Evolutionary conservation across 164 flowering plant genomes (phyloP).

Genomic region (Aristolochia contorta): DNA sequence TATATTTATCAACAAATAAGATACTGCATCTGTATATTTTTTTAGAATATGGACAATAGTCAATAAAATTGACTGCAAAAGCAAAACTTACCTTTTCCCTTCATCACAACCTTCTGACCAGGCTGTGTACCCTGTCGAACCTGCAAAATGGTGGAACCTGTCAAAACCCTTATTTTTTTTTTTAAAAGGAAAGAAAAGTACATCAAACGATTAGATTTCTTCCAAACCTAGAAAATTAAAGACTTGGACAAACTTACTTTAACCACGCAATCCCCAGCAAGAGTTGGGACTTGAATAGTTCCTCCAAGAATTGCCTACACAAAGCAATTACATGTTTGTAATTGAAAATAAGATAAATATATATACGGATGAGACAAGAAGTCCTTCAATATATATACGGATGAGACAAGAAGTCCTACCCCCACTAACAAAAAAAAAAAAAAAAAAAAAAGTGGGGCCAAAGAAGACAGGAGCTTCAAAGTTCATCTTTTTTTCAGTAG

Average conservation of each 20-base stretch:
- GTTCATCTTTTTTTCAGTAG: too few relatives aligned
- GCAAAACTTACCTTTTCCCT: conserved; percentile 59
- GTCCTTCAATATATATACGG: not conserved
- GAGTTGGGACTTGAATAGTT: conserved; percentile 93
- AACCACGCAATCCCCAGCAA: conserved; percentile 87
- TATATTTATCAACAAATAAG: too few relatives aligned
- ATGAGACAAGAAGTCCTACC: too few relatives aligned
- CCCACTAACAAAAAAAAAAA: too few relatives aligned
- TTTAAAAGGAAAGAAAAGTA: too few relatives aligned
- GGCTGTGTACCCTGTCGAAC: conserved; percentile 93
- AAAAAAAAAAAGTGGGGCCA: too few relatives aligned
- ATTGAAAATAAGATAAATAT: not conserved
- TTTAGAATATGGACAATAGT: not conserved
- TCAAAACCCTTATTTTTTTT: too few relatives aligned
- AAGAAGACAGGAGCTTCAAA: too few relatives aligned
- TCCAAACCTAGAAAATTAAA: not conserved
- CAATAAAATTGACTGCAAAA: not conserved
- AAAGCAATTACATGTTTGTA: conserved; percentile 5
- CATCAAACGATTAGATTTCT: too few relatives aligned
- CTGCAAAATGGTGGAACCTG: conserved; percentile 26
- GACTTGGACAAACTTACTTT: conserved; percentile 40
- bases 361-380: too few relatives aligned
- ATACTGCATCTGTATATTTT: too few relatives aligned
- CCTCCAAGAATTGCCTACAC: conserved; percentile 94
- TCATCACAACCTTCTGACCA: conserved; percentile 91